Evolutionary conservation across 1,284 basidiomycete species (phyloP).

Genomic region (Naganishia liquefaciens): DNA sequence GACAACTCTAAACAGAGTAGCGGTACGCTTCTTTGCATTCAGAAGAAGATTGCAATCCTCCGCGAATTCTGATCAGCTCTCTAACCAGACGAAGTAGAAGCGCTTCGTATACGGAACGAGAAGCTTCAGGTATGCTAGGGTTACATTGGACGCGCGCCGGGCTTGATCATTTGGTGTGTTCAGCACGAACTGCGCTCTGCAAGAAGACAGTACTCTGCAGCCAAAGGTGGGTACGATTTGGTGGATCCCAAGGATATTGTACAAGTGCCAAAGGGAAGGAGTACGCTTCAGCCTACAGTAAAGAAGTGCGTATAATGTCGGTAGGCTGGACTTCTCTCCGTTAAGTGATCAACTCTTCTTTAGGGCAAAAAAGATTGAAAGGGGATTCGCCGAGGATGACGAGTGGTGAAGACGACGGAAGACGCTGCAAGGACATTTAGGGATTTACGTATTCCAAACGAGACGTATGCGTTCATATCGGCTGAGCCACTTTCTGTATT

Average conservation of each 20-base stretch:
- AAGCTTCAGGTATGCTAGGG: slow-evolving; percentile 11
- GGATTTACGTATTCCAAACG: background rate
- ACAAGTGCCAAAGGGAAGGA: slow-evolving; percentile 12
- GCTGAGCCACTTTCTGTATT: slow-evolving; percentile 18
- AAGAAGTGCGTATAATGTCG: slow-evolving; percentile 5
- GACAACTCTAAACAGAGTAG: background rate
- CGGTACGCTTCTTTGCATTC: background rate
- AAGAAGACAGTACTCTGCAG: slow-evolving; percentile 5
- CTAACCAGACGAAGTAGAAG: slow-evolving; percentile 2
- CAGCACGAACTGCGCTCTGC: slow-evolving; percentile 13
- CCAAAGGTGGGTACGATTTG: slow-evolving; percentile 21
- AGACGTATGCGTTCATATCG: slow-evolving; percentile 11
- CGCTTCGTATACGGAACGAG: slow-evolving; percentile 16
- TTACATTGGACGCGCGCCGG: background rate
- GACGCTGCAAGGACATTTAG: background rate
- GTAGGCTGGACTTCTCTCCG: background rate
- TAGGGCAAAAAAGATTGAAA: slow-evolving; percentile 15
- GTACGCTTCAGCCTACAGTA: slow-evolving; percentile 17
- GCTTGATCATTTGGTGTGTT: background rate
- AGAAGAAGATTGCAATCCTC: too few relatives aligned
- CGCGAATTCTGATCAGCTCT: too few relatives aligned
- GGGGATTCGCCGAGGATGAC: slow-evolving; percentile 18
- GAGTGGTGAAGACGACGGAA: slow-evolving; percentile 1
- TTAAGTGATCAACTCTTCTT: too few relatives aligned
- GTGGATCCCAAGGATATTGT: slow-evolving; percentile 11